phyloP scores from a whole-genome alignment of 2,329 filamentous ascomycete genomes.

The Leptographium lundbergii region DNA sequence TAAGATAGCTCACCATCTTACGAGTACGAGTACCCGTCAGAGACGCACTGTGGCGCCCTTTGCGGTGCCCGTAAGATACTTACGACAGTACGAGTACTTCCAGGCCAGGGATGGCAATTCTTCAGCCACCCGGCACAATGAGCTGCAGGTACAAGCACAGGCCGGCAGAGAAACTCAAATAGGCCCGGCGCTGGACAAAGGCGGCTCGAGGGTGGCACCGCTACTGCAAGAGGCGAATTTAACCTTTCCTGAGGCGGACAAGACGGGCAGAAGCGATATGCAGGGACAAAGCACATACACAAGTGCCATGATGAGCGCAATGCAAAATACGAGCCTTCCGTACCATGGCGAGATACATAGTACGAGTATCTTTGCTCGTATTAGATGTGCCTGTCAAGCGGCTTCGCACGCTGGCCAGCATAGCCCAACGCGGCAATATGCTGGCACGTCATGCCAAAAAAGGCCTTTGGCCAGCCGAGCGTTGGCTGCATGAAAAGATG shows the following conservation, averaged over 20 bases:
- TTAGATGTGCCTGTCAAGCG: background rate
- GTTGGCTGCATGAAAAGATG: no score
- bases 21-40: background rate
- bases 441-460: background rate
- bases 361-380: background rate
- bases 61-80: no score
- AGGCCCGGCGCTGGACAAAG: background rate
- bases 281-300: background rate
- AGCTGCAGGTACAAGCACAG: background rate
- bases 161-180: background rate
- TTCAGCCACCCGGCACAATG: background rate
- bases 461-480: background rate
- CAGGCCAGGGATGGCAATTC: background rate
- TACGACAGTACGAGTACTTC: no score
- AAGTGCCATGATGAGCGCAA: background rate
- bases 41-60: no score
- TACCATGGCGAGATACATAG: no score
- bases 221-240: constrained; percentile 1
- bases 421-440: background rate
- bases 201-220: background rate
- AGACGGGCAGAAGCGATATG: background rate
- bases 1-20: background rate
- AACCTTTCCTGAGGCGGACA: background rate
- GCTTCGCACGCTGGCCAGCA: background rate
- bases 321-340: background rate